Base-by-base conservation (phyloP, 2,329 filamentous ascomycete species). In the Cladophialophora immunda region DNA sequence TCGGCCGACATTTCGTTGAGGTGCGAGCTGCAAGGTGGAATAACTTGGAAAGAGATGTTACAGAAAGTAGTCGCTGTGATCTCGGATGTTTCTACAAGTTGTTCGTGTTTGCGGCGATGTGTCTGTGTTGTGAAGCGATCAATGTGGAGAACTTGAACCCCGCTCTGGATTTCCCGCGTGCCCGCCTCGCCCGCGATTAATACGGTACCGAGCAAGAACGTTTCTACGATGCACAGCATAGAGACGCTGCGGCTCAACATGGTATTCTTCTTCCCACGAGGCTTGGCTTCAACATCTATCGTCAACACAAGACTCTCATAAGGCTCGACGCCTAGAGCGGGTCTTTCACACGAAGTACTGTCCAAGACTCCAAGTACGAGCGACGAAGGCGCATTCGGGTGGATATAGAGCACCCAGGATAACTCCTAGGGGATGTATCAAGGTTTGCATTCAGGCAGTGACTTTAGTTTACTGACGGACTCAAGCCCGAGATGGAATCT, bases 1-100 rank as follows among this genome's bases (percentile, higher is more conserved):
- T 81, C 77, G 47, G 80, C 73, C 45, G 85, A 85, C 85, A 87
- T 87, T 41, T 58, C 19, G 19, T 50, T 50, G n/a, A 22, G 27
- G 45, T 13, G 45, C 22, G 4, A 27, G 19, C 8, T 45, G 38
- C 4, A 50, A 22, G 19, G 1, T 13, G 9, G 45, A 25, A 3
- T 6, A 13, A 22, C 3, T 19, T 50, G 45, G 4, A 27, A 50
- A 22, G 41, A 47, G 41, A 47, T 7, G 41, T 11, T 9, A 47
- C 6, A 47, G 41, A 47, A 41, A 7, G 38, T 41, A 41, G 38
- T n/a, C 17, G n/a, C 38, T 7, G 38, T 6, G 17, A 41, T 41
- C 9, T 13, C 15, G 4, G 36, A 17, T 13, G 36, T 15, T 13
- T 38, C 38, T 41, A 4, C 38, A 3, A n/a, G 17, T 8, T 22